Percentiles rank a stretch among this genome's conserved stretches.
Conservation (phyloP, 179 eudicot genomes). For the Silene noctiflora region DNA sequence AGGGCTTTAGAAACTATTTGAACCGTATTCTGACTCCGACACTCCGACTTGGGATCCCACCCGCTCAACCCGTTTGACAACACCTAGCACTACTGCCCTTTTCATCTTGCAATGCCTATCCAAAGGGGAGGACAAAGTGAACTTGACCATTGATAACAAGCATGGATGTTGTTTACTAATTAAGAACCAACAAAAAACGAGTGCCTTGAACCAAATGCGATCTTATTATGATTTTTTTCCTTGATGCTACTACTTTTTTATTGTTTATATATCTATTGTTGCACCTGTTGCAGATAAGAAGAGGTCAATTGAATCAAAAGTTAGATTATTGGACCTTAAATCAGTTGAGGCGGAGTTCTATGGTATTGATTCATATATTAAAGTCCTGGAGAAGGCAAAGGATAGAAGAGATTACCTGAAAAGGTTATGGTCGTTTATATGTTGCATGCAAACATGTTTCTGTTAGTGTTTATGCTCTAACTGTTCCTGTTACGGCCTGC, state of each 20-base stretch:
- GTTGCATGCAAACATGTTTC: background rate
- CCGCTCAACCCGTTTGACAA: background rate
- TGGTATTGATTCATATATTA: conserved; percentile 56
- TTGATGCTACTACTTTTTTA: background rate
- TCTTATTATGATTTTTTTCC: background rate
- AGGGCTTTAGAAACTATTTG: no score
- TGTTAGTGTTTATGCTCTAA: conserved; percentile 12
- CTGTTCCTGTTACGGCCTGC: conserved; percentile 22
- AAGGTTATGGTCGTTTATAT: conserved; percentile 48
- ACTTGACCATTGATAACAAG: conserved; percentile 2
- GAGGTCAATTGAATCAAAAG: conserved; percentile 65
- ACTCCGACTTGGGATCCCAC: no score
- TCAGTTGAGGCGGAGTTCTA: conserved; percentile 47
- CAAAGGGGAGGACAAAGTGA: conserved; percentile 4
- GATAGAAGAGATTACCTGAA: conserved; percentile 56
- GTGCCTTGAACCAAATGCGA: no score
- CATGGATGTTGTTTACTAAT: background rate
- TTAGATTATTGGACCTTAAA: conserved; percentile 56
- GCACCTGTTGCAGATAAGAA: conserved; percentile 58
- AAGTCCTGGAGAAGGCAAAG: conserved; percentile 52
- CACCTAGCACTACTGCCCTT: background rate
- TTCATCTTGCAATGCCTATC: background rate
- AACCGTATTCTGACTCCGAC: no score
- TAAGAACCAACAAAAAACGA: background rate
- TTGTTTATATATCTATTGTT: conserved; percentile 2